Evolutionary conservation across 2,329 filamentous ascomycete genomes (phyloP), one percentile per base, ranked within the genome.

Genomic region (Exserohilum turcica): DNA sequence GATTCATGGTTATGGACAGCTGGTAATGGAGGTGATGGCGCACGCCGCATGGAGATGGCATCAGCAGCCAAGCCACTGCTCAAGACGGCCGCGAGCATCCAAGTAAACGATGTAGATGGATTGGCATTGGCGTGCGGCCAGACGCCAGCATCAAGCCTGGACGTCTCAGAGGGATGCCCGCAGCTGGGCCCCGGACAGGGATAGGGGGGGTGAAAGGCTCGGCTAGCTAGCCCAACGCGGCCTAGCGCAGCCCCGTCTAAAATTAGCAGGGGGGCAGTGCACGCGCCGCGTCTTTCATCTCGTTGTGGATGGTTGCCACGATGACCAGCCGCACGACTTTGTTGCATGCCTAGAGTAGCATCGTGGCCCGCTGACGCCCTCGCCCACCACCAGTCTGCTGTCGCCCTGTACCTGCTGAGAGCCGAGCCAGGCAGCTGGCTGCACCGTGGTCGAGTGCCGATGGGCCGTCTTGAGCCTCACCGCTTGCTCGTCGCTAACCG

Each of bases 251-350:
- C 47, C 27, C 18, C 15, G 37, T 50, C 65, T 65, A 70, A 64
- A 67, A 61, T 63, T 70, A 70, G 66, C 4, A 54, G 28, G 28
- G 63, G 61, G 65, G 66, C 66, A 63, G 65, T 70, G 64, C 64
- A 61, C 52, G 47, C 48, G 47, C 40, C 38, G 37, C 48, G 29
- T 54, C 58, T 52, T 60, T 48, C 52, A 62, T 54, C 51, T 53
- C 49, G 31, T 49, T 54, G 51, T 59, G 53, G 57, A 52, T 43
- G 57, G 60, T 63, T 51, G 52, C 51, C 47, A 46, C 56, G 60
- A 63, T 56, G 57, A 58, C 61, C 63, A 62, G 60, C 36, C 50
- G 43, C 52, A 52, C 48, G 21, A 55, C 43, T 43, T 43, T 32
- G 46, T 47, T 43, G 24, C 46, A 54, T 48, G 47, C 33, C 33